These are phyloP conservation scores for Podospora sp. DNA, from an alignment of 495 filamentous ascomycete genomes.

Conservation along the genomic window DNA sequence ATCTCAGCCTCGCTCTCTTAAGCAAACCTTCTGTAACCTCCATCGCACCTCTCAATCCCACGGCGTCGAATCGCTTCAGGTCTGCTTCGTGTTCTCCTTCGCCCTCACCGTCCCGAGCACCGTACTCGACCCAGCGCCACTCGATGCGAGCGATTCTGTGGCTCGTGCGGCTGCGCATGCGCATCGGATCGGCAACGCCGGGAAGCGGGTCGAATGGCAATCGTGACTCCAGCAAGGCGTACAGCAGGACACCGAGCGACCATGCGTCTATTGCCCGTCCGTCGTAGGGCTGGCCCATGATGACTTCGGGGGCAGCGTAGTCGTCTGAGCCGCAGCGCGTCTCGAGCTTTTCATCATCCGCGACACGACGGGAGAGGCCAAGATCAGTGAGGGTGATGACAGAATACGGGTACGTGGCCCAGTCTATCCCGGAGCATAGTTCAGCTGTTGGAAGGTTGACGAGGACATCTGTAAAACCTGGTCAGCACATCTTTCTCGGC, in stretches of 20 bases:
- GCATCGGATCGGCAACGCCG: slow-evolving; percentile 62
- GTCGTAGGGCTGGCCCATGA: slow-evolving; percentile 94
- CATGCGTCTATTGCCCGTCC: slow-evolving; percentile 91
- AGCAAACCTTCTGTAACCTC: slow-evolving; percentile 79
- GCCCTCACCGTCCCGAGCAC: slow-evolving; percentile 65
- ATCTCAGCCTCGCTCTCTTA: slow-evolving; percentile 75
- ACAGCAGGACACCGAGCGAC: slow-evolving; percentile 91
- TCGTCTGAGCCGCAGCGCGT: slow-evolving; percentile 95
- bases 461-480: slow-evolving; percentile 69
- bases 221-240: slow-evolving; percentile 88
- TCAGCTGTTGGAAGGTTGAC: slow-evolving; percentile 71
- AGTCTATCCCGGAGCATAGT: slow-evolving; percentile 54
- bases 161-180: slow-evolving; percentile 72
- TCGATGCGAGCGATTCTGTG: slow-evolving; percentile 94
- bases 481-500: slow-evolving; percentile 30
- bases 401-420: slow-evolving; percentile 73
- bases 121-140: slow-evolving; percentile 89
- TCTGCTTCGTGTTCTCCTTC: slow-evolving; percentile 52
- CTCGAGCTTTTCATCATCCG: slow-evolving; percentile 75
- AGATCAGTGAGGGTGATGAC: slow-evolving; percentile 89
- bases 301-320: slow-evolving; percentile 94
- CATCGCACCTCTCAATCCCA: slow-evolving; percentile 71
- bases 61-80: slow-evolving; percentile 54
- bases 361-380: slow-evolving; percentile 82
- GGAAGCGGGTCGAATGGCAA: slow-evolving; percentile 90